Percentiles rank a stretch among this genome's conserved stretches.
phyloP scores from a whole-genome alignment of 768 basidiomycete genomes.

The Lepiota subincarnata region DNA sequence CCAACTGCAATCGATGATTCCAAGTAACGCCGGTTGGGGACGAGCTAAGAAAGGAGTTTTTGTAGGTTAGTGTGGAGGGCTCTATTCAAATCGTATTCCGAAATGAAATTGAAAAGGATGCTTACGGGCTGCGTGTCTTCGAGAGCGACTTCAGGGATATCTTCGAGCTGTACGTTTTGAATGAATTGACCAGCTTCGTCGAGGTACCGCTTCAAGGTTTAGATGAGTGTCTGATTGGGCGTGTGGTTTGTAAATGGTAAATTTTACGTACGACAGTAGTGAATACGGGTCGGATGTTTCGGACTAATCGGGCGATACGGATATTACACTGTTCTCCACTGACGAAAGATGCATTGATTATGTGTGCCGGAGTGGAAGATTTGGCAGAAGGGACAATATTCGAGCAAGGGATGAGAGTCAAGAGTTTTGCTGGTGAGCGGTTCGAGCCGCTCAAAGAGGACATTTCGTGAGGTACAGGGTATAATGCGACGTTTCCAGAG shows the following conservation, averaged over 20 bases:
- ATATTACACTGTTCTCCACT: constrained; percentile 37
- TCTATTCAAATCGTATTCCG: background rate
- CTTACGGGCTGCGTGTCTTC: constrained; percentile 15
- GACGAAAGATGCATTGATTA: constrained; percentile 47
- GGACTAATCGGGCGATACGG: constrained; percentile 49
- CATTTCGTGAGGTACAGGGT: constrained; percentile 47
- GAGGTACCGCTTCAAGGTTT: constrained; percentile 43
- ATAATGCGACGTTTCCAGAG: constrained; percentile 56
- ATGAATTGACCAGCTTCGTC: constrained; percentile 52
- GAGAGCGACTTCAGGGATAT: constrained; percentile 21
- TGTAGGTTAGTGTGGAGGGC: background rate
- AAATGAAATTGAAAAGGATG: background rate
- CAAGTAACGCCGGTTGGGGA: constrained; percentile 60
- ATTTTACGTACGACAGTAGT: constrained; percentile 43
- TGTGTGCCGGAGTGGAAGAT: constrained; percentile 26
- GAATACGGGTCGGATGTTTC: constrained; percentile 57
- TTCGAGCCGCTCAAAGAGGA: constrained; percentile 33
- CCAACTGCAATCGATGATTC: constrained; percentile 63
- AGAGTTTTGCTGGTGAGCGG: constrained; percentile 40
- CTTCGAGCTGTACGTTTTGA: constrained; percentile 43
- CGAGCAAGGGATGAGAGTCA: constrained; percentile 50
- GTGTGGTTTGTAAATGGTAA: background rate
- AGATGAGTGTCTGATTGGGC: constrained; percentile 8
- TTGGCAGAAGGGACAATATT: constrained; percentile 38
- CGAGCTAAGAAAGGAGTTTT: constrained; percentile 27